Conservation (phyloP, 2,329 filamentous ascomycete genomes). For the Fusarium decemcellulare region DNA sequence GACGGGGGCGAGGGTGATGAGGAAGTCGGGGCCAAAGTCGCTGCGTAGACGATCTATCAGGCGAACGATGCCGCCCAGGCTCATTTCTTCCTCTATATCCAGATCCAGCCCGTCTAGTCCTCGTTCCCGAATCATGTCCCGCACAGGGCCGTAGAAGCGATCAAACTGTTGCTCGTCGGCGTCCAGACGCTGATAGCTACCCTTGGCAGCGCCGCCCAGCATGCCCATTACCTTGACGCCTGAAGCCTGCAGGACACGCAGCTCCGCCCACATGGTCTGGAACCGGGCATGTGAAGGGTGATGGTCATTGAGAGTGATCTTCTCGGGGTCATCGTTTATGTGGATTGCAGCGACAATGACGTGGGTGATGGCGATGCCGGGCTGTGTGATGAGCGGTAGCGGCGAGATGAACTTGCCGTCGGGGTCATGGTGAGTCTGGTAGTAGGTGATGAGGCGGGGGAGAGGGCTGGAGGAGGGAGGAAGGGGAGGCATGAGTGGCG, state of each 20-base stretch:
- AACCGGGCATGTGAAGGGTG: slow-evolving; percentile 77
- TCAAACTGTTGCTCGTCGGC: slow-evolving; percentile 75
- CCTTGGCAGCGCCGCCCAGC: slow-evolving; percentile 87
- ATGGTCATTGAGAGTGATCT: slow-evolving; percentile 86
- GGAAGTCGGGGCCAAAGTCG: slow-evolving; percentile 79
- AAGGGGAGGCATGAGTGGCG: slow-evolving; percentile 50
- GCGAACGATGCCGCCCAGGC: slow-evolving; percentile 74
- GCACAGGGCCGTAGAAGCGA: slow-evolving; percentile 78
- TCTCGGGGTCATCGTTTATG: slow-evolving; percentile 76
- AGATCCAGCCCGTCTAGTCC: slow-evolving; percentile 80
- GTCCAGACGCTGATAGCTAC: slow-evolving; percentile 75
- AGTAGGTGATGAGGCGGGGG: slow-evolving; percentile 66
- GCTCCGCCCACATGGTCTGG: slow-evolving; percentile 83
- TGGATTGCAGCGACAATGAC: slow-evolving; percentile 91
- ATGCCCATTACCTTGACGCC: slow-evolving; percentile 88
- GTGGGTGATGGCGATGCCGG: slow-evolving; percentile 75
- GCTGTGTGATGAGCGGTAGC: slow-evolving; percentile 64
- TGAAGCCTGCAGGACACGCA: slow-evolving; percentile 76
- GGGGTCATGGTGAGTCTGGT: slow-evolving; percentile 68
- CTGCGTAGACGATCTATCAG: slow-evolving; percentile 76
- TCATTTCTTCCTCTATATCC: slow-evolving; percentile 85
- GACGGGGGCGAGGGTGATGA: slow-evolving; percentile 87
- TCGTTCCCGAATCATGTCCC: slow-evolving; percentile 73
- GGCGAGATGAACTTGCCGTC: slow-evolving; percentile 64
- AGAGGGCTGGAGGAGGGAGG: slow-evolving; percentile 49